Conservation (phyloP, 2,329 filamentous ascomycete genomes). For the Cercospora janseana region DNA sequence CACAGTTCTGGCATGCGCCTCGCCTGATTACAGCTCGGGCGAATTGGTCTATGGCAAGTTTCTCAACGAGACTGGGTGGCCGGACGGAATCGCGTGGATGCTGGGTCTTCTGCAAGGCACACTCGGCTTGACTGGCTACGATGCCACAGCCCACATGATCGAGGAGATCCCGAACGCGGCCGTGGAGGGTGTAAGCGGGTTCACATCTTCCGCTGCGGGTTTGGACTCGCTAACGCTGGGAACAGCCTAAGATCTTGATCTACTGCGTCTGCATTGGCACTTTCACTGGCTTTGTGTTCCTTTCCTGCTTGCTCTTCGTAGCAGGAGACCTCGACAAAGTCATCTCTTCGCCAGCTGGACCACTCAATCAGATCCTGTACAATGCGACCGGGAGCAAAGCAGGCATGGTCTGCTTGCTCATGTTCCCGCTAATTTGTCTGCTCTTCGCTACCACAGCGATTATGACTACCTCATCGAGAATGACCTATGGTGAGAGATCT, state of each 20-base stretch:
- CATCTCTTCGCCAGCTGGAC: constrained; percentile 35
- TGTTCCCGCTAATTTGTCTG: constrained; percentile 39
- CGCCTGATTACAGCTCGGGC: constrained; percentile 63
- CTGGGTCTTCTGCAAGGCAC: constrained; percentile 44
- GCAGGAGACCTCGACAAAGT: constrained; percentile 36
- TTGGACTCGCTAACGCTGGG: neutral
- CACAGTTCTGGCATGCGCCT: constrained; percentile 64
- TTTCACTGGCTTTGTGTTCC: constrained; percentile 40
- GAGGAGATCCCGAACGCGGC: constrained; percentile 40
- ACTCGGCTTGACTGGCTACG: constrained; percentile 48
- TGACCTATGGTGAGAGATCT: constrained; percentile 32
- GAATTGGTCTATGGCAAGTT: constrained; percentile 66
- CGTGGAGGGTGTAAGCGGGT: constrained; percentile 28
- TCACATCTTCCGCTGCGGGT: neutral
- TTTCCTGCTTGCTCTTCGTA: constrained; percentile 39
- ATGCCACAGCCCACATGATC: constrained; percentile 53
- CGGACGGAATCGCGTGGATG: constrained; percentile 43
- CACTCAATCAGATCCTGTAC: constrained; percentile 38
- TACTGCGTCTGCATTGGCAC: constrained; percentile 39
- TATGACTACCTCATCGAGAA: constrained; percentile 40
- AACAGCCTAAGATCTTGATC: constrained; percentile 39
- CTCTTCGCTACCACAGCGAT: constrained; percentile 39
- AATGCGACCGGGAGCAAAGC: constrained; percentile 38
- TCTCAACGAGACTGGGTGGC: constrained; percentile 55
- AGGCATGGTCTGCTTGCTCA: constrained; percentile 39